These are phyloP conservation scores for Fusarium kyushuense DNA, from an alignment of 2,329 filamentous ascomycete genomes.

Conservation along the genomic window DNA sequence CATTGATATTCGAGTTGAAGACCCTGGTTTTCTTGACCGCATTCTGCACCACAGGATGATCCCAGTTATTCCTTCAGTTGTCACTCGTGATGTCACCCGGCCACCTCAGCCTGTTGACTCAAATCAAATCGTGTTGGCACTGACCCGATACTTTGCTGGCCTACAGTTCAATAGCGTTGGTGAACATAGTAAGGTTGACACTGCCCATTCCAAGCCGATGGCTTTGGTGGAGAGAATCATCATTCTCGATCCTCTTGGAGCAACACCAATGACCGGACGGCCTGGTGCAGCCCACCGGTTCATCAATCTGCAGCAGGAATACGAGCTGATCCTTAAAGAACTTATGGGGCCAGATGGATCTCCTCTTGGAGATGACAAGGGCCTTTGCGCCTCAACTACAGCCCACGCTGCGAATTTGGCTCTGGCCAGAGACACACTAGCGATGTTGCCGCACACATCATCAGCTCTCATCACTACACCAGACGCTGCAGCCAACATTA, in stretches of 20 bases:
- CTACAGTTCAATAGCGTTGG: conserved; percentile 59
- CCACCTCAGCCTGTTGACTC: conserved; percentile 57
- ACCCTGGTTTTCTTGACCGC: conserved; percentile 50
- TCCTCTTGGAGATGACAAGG: conserved; percentile 50
- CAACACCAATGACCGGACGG: conserved; percentile 74
- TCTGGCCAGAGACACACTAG: conserved; percentile 76
- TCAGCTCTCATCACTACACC: conserved; percentile 93
- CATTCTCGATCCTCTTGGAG: conserved; percentile 86
- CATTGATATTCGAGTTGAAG: conserved; percentile 49
- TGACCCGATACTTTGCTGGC: conserved; percentile 81
- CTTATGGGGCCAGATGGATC: conserved; percentile 58
- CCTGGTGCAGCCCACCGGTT: conserved; percentile 65
- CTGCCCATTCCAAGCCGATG: conserved; percentile 59
- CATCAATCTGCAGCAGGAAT: conserved; percentile 94
- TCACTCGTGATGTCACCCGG: conserved; percentile 57
- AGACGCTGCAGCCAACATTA: conserved; percentile 74
- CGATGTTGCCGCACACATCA: conserved; percentile 82
- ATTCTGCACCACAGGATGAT: conserved; percentile 52
- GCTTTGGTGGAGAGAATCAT: conserved; percentile 86
- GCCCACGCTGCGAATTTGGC: conserved; percentile 77
- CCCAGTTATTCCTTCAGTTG: conserved; percentile 57
- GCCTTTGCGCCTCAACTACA: conserved; percentile 48
- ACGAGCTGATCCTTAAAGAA: conserved; percentile 73
- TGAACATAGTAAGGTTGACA: conserved; percentile 45
- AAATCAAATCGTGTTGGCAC: conserved; percentile 76